Percentiles rank a stretch among this genome's conserved stretches.
These are phyloP conservation scores for Nemania abortiva DNA, from an alignment of 2,329 filamentous ascomycete genomes.

Conservation along the genomic window DNA sequence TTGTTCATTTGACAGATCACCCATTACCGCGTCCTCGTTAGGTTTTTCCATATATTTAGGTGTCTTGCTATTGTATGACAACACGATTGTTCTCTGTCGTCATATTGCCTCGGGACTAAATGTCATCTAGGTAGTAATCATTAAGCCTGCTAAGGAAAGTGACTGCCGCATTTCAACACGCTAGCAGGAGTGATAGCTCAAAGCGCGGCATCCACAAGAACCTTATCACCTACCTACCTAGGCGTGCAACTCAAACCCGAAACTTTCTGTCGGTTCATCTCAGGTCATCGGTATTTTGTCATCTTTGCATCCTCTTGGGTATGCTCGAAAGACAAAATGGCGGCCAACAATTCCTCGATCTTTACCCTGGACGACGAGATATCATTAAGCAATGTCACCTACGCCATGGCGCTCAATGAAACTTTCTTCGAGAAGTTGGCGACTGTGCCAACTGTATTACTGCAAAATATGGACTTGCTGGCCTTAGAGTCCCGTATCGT, in stretches of 20 bases:
- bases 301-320: neutral
- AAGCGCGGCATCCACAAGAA: too few relatives aligned
- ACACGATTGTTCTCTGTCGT: too few relatives aligned
- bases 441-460: constrained; percentile 48
- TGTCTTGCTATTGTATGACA: too few relatives aligned
- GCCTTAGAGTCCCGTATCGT: constrained; percentile 63
- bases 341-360: constrained; percentile 43
- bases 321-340: constrained; percentile 41
- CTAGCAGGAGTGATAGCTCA: too few relatives aligned
- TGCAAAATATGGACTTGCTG: constrained; percentile 56
- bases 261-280: too few relatives aligned
- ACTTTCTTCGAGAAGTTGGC: constrained; percentile 49
- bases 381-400: constrained; percentile 42
- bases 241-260: neutral
- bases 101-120: too few relatives aligned
- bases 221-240: neutral
- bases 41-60: too few relatives aligned
- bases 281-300: neutral
- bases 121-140: too few relatives aligned
- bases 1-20: too few relatives aligned
- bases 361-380: constrained; percentile 43
- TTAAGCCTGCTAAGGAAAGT: too few relatives aligned
- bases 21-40: too few relatives aligned
- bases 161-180: too few relatives aligned
- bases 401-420: constrained; percentile 37